These are phyloP conservation scores for Quercus lobata DNA, from an alignment of 331 rosid genomes.

Conservation along the genomic window DNA sequence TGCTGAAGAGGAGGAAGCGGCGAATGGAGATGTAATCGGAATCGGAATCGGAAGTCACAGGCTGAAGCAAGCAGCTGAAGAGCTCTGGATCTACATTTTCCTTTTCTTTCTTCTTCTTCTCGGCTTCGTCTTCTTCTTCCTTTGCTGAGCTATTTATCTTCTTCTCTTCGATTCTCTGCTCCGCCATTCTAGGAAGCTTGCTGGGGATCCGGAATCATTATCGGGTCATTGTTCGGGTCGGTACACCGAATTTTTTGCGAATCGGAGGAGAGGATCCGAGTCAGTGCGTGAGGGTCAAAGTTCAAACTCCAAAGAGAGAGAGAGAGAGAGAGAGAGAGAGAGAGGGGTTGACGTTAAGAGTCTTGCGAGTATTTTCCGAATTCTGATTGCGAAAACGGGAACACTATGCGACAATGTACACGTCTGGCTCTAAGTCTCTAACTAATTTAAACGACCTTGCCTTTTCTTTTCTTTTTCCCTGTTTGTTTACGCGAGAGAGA, in stretches of 20 bases:
- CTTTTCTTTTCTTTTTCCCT: not conserved
- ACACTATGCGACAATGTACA: not conserved
- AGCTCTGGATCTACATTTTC: slow-evolving; percentile 56
- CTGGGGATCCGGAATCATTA: slow-evolving; percentile 22
- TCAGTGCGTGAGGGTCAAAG: not conserved
- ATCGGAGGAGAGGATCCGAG: slow-evolving; percentile 2
- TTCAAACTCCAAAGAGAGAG: not conserved
- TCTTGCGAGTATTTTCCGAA: not conserved
- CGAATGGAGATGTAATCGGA: slow-evolving; percentile 65
- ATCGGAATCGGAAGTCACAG: slow-evolving; percentile 48
- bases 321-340: not conserved
- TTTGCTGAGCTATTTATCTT: slow-evolving; percentile 13
- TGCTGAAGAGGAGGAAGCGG: slow-evolving; percentile 70
- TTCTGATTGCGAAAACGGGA: not conserved
- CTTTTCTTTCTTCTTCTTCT: slow-evolving; percentile 8
- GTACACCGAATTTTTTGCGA: slow-evolving; percentile 26
- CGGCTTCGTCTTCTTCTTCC: slow-evolving; percentile 6
- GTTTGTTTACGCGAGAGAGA: too few relatives aligned
- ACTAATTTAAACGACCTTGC: not conserved
- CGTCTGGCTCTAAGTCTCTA: too few relatives aligned
- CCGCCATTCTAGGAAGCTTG: slow-evolving; percentile 37
- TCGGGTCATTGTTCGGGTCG: slow-evolving; percentile 25
- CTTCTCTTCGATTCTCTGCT: slow-evolving; percentile 31
- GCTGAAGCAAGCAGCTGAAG: slow-evolving; percentile 78
- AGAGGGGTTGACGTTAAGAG: not conserved